Base-by-base conservation (phyloP, 225 moss, liverwort and hornwort species). In the Bryoerythrophyllum caledonicum region DNA sequence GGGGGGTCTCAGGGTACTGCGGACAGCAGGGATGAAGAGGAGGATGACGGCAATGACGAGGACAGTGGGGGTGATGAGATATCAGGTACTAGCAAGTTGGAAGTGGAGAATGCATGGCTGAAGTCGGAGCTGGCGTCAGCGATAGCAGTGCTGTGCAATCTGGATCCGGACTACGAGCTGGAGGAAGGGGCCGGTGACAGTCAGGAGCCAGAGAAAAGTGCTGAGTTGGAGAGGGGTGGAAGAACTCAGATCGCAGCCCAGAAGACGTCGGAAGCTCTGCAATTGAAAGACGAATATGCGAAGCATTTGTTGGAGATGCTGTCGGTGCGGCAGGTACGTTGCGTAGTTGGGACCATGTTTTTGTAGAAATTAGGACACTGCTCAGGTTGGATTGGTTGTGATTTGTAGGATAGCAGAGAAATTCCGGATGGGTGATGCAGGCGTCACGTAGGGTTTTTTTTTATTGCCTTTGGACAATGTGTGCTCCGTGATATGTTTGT, bases 21-120 rank as follows among this genome's bases (percentile, higher is more conserved):
- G 40, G 92, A 87, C 21, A 78, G 63, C 64, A 77, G 85, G 58
- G 97, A 93, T n/a, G 87, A 86, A 61, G 65, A 85, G 46, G 91
- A 87, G 48, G 79, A 79, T 63, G 89, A 90, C 27, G 77, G 55
- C 55, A 76, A 78, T 58, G 94, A 97, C 59, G 96, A 94, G 54
- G 61, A 76, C 66, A 83, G 76, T 65, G 89, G 80, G 52, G 84
- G 75, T 60, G 93, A 93, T 63, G 95, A 99, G 78, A 94, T 99
- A 82, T 89, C 89, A 11, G 99, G 99, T 25, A 99, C 99, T 34
- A 92, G 99, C 81, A 93, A 89, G 62, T 75, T 99, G 32, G 99
- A 99, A 86, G 99, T 99, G 70, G 99, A 99, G 66, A 99, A 99
- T 76, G 95, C 95, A 10, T 93, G 90, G 95, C 88, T 99, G 53